Percentiles rank a stretch among this genome's conserved stretches.
phyloP scores from a whole-genome alignment of 495 filamentous ascomycete species.

The Clavariopsis aquatica region DNA sequence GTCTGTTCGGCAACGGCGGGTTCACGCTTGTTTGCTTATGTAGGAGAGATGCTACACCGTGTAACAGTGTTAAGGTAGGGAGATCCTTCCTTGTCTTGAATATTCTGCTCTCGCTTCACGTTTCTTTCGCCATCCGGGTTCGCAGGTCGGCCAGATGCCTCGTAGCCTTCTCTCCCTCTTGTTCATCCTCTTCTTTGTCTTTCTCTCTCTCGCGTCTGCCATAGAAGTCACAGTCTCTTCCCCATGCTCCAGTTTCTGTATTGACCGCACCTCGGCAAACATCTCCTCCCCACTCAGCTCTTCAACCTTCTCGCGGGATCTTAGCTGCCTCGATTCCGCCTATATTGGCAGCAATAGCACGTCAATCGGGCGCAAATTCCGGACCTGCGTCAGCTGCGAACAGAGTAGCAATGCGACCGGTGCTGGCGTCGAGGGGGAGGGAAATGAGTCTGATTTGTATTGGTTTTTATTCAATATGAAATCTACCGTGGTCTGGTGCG shows the following conservation, averaged over 20 bases:
- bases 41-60: not conserved
- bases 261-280: not conserved
- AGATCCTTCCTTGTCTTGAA: not conserved
- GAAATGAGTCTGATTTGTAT: constrained; percentile 14
- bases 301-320: constrained; percentile 4
- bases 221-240: constrained; percentile 18
- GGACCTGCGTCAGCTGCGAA: constrained; percentile 10
- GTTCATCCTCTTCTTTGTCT: not conserved
- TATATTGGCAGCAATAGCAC: constrained; percentile 11
- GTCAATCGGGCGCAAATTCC: constrained; percentile 13
- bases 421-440: not conserved
- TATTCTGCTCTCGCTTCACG: not conserved
- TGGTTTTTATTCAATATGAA: constrained; percentile 26
- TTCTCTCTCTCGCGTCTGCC: not conserved
- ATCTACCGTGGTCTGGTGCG: constrained; percentile 14
- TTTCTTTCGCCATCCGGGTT: not conserved
- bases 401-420: not conserved
- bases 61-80: not conserved
- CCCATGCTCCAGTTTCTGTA: constrained; percentile 14
- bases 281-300: constrained; percentile 1
- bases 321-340: constrained; percentile 14
- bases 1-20: no score
- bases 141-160: not conserved
- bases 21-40: not conserved
- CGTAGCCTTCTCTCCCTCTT: not conserved